phyloP scores from a whole-genome alignment of 805 yeast genomes.

The Ogataea angusta region DNA sequence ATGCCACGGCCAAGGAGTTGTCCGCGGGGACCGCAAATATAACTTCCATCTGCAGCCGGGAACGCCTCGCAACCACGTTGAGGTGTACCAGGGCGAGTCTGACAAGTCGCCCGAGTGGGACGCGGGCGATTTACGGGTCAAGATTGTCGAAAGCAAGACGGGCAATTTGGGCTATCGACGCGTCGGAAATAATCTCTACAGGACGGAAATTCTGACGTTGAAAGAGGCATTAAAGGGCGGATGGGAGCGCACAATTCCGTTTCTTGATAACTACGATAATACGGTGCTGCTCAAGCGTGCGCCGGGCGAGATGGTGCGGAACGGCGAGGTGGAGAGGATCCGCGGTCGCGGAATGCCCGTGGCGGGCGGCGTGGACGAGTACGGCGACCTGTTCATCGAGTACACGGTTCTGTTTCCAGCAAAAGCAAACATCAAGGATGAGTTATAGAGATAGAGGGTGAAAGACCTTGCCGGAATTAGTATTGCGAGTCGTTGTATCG shows the following conservation, averaged over 20 bases:
- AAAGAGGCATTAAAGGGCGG: slow-evolving; percentile 76
- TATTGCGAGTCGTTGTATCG: slow-evolving; percentile 2
- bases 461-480: slow-evolving; percentile 9
- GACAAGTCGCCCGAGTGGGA: slow-evolving; percentile 79
- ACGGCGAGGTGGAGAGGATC: slow-evolving; percentile 72
- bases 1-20: slow-evolving; percentile 72
- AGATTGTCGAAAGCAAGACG: slow-evolving; percentile 49
- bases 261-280: slow-evolving; percentile 58
- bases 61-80: slow-evolving; percentile 53
- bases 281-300: slow-evolving; percentile 45
- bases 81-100: slow-evolving; percentile 69
- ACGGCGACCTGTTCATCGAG: slow-evolving; percentile 52
- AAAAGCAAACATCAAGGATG: slow-evolving; percentile 33
- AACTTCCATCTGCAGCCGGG: slow-evolving; percentile 70
- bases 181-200: slow-evolving; percentile 65
- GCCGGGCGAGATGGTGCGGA: slow-evolving; percentile 48
- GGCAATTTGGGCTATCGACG: slow-evolving; percentile 84
- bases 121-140: slow-evolving; percentile 76
- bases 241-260: slow-evolving; percentile 69
- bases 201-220: slow-evolving; percentile 74
- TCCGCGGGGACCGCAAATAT: slow-evolving; percentile 52
- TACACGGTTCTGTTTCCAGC: slow-evolving; percentile 45
- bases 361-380: slow-evolving; percentile 45
- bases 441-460: slow-evolving; percentile 19
- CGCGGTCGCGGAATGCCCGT: slow-evolving; percentile 86